Percentiles rank a stretch among this genome's conserved stretches.
Conservation (phyloP, 345 rosid species). For the Salix caprea region DNA sequence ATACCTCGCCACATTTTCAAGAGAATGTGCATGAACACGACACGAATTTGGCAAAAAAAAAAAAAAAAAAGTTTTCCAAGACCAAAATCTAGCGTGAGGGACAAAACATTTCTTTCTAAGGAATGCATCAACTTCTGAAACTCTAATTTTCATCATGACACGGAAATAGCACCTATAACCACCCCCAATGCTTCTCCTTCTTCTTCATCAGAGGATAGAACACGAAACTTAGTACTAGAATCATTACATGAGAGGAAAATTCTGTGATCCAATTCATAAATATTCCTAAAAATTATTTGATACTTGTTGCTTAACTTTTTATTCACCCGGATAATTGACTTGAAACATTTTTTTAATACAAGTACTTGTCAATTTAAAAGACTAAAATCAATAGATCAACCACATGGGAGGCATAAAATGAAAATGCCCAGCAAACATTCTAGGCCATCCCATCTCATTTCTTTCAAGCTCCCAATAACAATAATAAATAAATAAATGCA, state of each 20-base stretch:
- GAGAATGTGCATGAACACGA: constrained; percentile 14
- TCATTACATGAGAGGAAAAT: neutral
- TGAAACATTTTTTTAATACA: neutral
- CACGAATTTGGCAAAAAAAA: constrained; percentile 12
- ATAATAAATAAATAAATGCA: neutral
- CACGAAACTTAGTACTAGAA: neutral
- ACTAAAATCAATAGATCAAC: neutral
- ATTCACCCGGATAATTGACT: neutral
- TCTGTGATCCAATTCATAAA: neutral
- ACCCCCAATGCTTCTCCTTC: neutral
- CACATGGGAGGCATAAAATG: neutral
- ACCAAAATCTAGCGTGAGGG: neutral
- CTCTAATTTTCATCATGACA: neutral
- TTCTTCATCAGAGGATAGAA: neutral
- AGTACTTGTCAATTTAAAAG: neutral
- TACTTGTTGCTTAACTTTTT: neutral
- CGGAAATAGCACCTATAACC: neutral
- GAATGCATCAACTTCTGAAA: neutral
- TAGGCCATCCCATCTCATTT: neutral
- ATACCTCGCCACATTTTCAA: constrained; percentile 20
- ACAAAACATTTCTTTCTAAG: neutral
- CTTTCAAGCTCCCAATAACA: neutral
- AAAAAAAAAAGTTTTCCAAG: neutral
- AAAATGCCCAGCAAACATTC: neutral
- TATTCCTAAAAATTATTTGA: neutral